Evolutionary conservation across 305 asterid species (phyloP).

Genomic region (Fraxinus sp.): DNA sequence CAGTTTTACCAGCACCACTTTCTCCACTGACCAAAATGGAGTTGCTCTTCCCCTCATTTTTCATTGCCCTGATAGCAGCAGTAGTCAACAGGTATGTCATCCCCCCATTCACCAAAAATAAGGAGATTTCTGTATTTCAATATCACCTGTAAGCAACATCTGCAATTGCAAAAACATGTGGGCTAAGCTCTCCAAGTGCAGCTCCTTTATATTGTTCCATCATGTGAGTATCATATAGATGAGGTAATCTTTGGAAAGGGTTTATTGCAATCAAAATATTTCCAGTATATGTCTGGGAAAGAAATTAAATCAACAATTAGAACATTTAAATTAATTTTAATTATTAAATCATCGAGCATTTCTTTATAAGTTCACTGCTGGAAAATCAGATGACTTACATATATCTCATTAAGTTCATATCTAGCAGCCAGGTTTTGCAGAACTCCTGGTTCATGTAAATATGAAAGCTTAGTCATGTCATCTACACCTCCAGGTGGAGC

Average conservation of each 20-base stretch:
- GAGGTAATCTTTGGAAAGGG: conserved; percentile 76
- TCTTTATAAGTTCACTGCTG: background rate
- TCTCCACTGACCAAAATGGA: conserved; percentile 75
- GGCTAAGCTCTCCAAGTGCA: conserved; percentile 65
- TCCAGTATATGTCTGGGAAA: conserved; percentile 72
- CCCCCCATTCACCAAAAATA: background rate
- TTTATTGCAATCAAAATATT: conserved; percentile 78
- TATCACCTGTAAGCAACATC: conserved; percentile 73
- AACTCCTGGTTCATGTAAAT: conserved; percentile 80
- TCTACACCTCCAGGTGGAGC: conserved; percentile 58
- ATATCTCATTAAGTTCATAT: conserved; percentile 61
- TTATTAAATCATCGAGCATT: background rate
- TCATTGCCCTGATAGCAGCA: conserved; percentile 52
- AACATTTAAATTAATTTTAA: background rate
- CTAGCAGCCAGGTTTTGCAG: conserved; percentile 57
- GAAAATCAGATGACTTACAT: conserved; percentile 37
- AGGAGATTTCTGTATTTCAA: background rate
- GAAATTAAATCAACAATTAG: background rate
- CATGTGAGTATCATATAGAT: conserved; percentile 58
- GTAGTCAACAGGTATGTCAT: background rate
- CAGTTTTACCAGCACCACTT: conserved; percentile 82
- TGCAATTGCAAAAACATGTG: conserved; percentile 78
- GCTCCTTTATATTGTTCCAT: conserved; percentile 72
- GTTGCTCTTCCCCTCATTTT: conserved; percentile 60
- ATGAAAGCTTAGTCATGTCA: conserved; percentile 73